Base-by-base conservation (phyloP, 352 stramenopile species). In the Phytophthora boehmeriae region DNA sequence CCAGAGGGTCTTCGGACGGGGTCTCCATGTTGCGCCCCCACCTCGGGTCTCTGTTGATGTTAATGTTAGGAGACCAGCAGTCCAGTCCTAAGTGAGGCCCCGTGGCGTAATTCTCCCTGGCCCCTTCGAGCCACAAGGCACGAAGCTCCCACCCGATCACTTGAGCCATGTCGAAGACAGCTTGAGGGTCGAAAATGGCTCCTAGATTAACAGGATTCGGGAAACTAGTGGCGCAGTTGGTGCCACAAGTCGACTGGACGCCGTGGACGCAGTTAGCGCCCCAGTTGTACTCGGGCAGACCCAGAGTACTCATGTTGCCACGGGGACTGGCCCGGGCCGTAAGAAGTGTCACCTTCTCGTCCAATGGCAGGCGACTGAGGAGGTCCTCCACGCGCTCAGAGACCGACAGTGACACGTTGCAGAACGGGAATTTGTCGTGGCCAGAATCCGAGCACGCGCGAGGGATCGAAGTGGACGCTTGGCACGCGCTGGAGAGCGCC, bases 21-120 rank as follows among this genome's bases (percentile, higher is more conserved):
- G 84, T 97, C 76, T 98, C 92, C 83, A 97, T 96, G 61, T 93
- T 96, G 23, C 96, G 73, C 8, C 96, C 96, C 93, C 93, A 99
- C 46, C 94, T 76, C 34, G 95, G 94, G 76, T 99, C 94, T 59
- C 95, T 74, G 47, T 97, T 96, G 50, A 98, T 90, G 69, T 99
- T 99, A 51, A 99, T 93, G 59, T 98, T 98, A 11, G 96, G 96
- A 44, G 87, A 95, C 87, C 90, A 99, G 69, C 87, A 98, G 46
- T 96, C 96, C 19, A 98, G 73, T 0, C 93, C 93, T 17, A 92
- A 64, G 43, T 96, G 85, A 59, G 66, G 77, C 10, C 80, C 84
- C 0, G 47, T 36, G 5, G 54, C 54, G 52, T 91, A 90, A 55
- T 93, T 92, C 44, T 93, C 85, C 8, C 75, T 60, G 1, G 85